Evolutionary conservation across 2,329 filamentous ascomycete genomes (phyloP).

Genomic region (Neonectria coccinea): DNA sequence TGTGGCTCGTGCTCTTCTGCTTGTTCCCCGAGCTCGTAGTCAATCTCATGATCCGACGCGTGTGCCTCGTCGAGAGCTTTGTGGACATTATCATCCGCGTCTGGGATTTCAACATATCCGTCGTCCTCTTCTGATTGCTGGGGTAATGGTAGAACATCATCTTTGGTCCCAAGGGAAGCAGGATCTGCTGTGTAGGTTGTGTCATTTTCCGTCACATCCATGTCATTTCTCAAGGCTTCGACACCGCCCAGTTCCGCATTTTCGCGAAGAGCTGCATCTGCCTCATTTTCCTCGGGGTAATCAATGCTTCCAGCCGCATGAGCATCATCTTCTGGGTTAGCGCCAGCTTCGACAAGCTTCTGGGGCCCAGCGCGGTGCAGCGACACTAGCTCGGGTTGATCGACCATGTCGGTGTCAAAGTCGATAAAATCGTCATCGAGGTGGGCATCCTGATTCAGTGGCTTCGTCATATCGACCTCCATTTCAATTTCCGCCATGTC

Average conservation of each 20-base stretch:
- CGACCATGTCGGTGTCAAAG: constrained; percentile 52
- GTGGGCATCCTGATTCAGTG: constrained; percentile 39
- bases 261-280: constrained; percentile 38
- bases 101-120: constrained; percentile 17
- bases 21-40: constrained; percentile 46
- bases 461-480: constrained; percentile 48
- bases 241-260: constrained; percentile 35
- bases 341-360: constrained; percentile 20
- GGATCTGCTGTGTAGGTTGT: constrained; percentile 21
- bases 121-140: constrained; percentile 19
- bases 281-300: constrained; percentile 33
- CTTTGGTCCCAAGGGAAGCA: constrained; percentile 28
- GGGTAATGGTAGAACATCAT: constrained; percentile 14
- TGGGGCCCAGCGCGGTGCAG: constrained; percentile 5
- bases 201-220: constrained; percentile 23
- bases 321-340: constrained; percentile 35
- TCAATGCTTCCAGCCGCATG: constrained; percentile 37
- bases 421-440: constrained; percentile 53
- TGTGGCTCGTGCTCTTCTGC: constrained; percentile 30
- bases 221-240: constrained; percentile 25
- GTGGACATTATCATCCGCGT: constrained; percentile 17
- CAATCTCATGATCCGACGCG: constrained; percentile 44
- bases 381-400: constrained; percentile 35
- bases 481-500: constrained; percentile 49
- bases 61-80: constrained; percentile 27